Percentiles rank a stretch among this genome's conserved stretches.
These are phyloP conservation scores for Solidago caesia DNA, from an alignment of 129 eudicot species.

Conservation along the genomic window DNA sequence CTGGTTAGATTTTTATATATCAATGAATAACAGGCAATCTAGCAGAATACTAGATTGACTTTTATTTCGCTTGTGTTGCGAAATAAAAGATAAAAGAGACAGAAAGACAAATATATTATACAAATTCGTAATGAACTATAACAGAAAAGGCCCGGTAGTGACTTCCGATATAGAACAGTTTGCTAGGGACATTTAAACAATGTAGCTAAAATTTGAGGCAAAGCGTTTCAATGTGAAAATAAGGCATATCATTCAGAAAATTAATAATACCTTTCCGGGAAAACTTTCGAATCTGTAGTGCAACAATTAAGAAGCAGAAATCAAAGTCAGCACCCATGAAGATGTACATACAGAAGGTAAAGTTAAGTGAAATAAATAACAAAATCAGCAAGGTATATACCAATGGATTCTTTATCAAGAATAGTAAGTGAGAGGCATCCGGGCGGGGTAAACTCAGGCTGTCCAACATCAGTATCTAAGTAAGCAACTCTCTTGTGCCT, in stretches of 20 bases:
- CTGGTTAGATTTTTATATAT: too few species aligned
- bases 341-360: background rate
- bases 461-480: slow-evolving; percentile 98
- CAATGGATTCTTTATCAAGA: slow-evolving; percentile 59
- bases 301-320: background rate
- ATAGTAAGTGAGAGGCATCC: slow-evolving; percentile 86
- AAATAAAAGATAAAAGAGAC: too few species aligned
- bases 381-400: slow-evolving; percentile 32
- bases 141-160: too few species aligned
- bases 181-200: too few species aligned
- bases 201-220: background rate
- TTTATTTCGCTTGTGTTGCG: too few species aligned
- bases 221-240: background rate
- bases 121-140: background rate
- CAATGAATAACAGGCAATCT: too few species aligned
- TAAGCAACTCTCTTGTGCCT: slow-evolving; percentile 85
- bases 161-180: too few species aligned
- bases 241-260: background rate
- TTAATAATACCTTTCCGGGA: slow-evolving; percentile 72
- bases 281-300: slow-evolving; percentile 59
- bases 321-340: slow-evolving; percentile 16
- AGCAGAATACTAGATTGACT: too few species aligned
- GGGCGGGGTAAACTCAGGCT: slow-evolving; percentile 94
- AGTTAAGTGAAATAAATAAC: background rate
- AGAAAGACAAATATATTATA: background rate